A percentile compares a stretch with the other conserved stretches of the same genome.
Conservation (phyloP, 2,329 filamentous ascomycete species). For the Colletotrichum chrysophilum region DNA sequence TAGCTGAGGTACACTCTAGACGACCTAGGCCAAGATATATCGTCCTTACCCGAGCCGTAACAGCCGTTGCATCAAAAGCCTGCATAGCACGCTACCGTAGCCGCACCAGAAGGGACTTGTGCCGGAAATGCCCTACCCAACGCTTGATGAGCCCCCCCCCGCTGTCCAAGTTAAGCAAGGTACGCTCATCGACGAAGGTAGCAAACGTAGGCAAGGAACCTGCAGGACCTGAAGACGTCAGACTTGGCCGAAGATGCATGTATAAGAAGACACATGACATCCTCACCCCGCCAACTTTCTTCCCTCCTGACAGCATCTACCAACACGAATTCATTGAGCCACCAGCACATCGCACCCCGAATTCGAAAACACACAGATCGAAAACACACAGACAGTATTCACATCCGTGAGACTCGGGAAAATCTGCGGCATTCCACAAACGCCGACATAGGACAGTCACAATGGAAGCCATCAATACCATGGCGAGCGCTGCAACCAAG, state of each 20-base stretch:
- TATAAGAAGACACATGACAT: not conserved
- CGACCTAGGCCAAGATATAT: not conserved
- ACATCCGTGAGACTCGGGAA: not conserved
- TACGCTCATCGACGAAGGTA: not conserved
- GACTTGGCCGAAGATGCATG: not conserved
- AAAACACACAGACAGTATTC: not conserved
- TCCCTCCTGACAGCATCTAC: not conserved
- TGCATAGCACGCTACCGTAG: not conserved
- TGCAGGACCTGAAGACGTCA: constrained; percentile 8
- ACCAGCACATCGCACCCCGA: not conserved
- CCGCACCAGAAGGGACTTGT: not conserved
- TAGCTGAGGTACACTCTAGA: not conserved
- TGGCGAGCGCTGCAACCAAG: constrained; percentile 46
- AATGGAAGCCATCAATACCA: constrained; percentile 71
- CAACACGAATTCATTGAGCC: not conserved
- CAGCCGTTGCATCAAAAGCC: not conserved
- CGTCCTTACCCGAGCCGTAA: not conserved
- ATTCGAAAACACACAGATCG: not conserved
- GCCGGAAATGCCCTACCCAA: not conserved
- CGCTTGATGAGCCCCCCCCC: not conserved
- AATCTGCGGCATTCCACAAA: not conserved
- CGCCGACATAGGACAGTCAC: constrained; percentile 14
- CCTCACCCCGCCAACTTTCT: not conserved
- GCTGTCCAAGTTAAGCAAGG: not conserved
- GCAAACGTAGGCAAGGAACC: not conserved